Percentiles rank a stretch among this genome's conserved stretches.
Evolutionary conservation across 768 basidiomycete genomes (phyloP).

Genomic region (Dictyophora rubrovolvata): DNA sequence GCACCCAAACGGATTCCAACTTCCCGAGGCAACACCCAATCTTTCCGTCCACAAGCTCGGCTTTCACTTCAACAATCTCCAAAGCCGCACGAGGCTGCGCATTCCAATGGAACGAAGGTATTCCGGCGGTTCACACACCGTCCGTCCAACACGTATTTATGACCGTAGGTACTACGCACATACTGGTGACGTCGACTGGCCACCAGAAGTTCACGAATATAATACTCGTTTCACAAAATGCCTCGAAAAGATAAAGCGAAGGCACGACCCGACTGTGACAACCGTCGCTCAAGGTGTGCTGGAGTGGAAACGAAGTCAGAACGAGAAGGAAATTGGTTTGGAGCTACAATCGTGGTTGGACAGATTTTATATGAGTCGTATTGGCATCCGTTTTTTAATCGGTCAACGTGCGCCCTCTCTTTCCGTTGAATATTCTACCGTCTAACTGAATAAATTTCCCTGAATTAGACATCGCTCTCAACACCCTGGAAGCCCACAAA

Average conservation of each 20-base stretch:
- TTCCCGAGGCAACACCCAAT: constrained; percentile 75
- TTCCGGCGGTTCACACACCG: constrained; percentile 16
- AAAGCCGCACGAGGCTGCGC: constrained; percentile 54
- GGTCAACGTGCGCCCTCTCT: constrained; percentile 93
- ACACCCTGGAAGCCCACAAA: constrained; percentile 79
- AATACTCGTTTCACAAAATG: constrained; percentile 84
- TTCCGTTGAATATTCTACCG: no score
- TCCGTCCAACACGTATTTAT: constrained; percentile 3
- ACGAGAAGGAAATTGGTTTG: constrained; percentile 60
- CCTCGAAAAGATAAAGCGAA: constrained; percentile 80
- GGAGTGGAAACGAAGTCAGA: constrained; percentile 82
- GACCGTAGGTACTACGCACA: constrained; percentile 73
- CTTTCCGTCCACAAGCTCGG: constrained; percentile 49
- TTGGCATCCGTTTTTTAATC: constrained; percentile 92
- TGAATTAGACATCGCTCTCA: constrained; percentile 70
- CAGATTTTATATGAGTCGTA: constrained; percentile 92
- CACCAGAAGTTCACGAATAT: constrained; percentile 89
- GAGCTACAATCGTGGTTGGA: constrained; percentile 96
- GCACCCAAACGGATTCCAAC: constrained; percentile 32
- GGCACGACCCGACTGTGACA: constrained; percentile 96
- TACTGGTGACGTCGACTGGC: constrained; percentile 61
- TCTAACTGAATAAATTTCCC: background rate
- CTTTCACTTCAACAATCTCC: constrained; percentile 30
- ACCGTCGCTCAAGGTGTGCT: constrained; percentile 94
- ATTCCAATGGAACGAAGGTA: constrained; percentile 82